Base-by-base conservation (phyloP, 2,329 filamentous ascomycete genomes). In the Dactylellina leptospora region DNA sequence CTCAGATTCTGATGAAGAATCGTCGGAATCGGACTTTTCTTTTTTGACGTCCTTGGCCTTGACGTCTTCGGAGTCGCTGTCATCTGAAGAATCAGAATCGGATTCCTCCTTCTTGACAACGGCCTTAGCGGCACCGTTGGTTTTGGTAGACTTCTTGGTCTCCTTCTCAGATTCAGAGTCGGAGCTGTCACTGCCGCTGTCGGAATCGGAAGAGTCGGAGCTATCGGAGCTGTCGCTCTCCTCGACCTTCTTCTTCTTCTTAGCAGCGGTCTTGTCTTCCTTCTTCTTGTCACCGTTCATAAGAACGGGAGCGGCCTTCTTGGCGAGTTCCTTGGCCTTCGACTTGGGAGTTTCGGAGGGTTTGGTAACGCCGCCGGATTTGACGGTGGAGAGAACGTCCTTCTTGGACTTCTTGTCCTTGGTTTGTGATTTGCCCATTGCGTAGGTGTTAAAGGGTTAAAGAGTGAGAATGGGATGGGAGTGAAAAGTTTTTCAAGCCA, bases 341-440 rank as follows among this genome's bases (percentile, higher is more conserved):
- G 84, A 81, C 81, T 87, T 88, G 78, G 87, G 81, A 75, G 84
- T 85, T 80, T 89, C 84, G 73, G 85, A 83, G 58, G 87, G 79
- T 84, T 92, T 92, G 82, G 85, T 85, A 77, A 90, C 84, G 75
- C 85, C 85, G 76, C 84, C 87, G 76, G 84, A 84, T 84, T 90
- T 91, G 81, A 88, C 86, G 76, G 81, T 78, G 77, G 82, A 80
- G 76, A 83, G 78, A 77, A 82, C 80, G 75, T 84, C 82, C 77
- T 83, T 79, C 78, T 77, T 77, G 76, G 78, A 78, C 81, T 86
- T 86, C 80, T 83, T 82, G 79, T 88, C 84, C 83, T 89, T 90
- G 38, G 30, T 48, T 27, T 74, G 13, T 61, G 83, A 81, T 82
- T 89, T 89, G 80, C 83, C 86, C 87, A 89, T 90, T 80, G 42